These are phyloP conservation scores for Aspergillus nomiae DNA, from an alignment of 2,329 filamentous ascomycete species.

Conservation along the genomic window DNA sequence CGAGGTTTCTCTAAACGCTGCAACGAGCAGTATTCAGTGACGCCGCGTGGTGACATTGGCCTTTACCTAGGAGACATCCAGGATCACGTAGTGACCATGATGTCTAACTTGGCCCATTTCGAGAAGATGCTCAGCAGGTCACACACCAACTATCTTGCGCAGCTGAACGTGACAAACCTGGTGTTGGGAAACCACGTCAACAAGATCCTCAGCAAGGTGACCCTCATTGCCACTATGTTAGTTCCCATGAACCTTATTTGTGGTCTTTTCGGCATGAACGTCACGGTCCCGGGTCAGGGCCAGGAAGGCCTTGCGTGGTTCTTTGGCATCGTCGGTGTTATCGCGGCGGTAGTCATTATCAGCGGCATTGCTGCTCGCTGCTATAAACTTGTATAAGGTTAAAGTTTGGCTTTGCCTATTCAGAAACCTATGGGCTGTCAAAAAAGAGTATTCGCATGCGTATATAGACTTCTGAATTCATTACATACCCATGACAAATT, in stretches of 20 bases:
- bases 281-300: slow-evolving; percentile 47
- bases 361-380: slow-evolving; percentile 43
- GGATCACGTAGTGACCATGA: slow-evolving; percentile 99
- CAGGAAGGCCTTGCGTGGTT: slow-evolving; percentile 46
- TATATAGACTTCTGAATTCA: background rate
- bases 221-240: slow-evolving; percentile 89
- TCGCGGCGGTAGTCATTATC: slow-evolving; percentile 43
- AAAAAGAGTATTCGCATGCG: background rate
- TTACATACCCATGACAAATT: background rate
- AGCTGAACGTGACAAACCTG: slow-evolving; percentile 89
- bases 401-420: background rate
- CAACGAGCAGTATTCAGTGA: slow-evolving; percentile 95
- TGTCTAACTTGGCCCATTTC: slow-evolving; percentile 91
- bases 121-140: slow-evolving; percentile 95
- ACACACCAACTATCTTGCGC: slow-evolving; percentile 94
- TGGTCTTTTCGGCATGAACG: slow-evolving; percentile 57
- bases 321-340: slow-evolving; percentile 52
- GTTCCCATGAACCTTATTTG: slow-evolving; percentile 93
- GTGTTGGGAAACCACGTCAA: slow-evolving; percentile 86
- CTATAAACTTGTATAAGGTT: slow-evolving; percentile 42
- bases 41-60: slow-evolving; percentile 92
- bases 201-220: slow-evolving; percentile 90
- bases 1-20: slow-evolving; percentile 97
- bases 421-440: background rate
- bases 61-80: slow-evolving; percentile 97